A percentile compares a stretch with the other conserved stretches of the same genome.
phyloP scores from a whole-genome alignment of 2,329 filamentous ascomycete species.

The Fusarium albosuccineum region DNA sequence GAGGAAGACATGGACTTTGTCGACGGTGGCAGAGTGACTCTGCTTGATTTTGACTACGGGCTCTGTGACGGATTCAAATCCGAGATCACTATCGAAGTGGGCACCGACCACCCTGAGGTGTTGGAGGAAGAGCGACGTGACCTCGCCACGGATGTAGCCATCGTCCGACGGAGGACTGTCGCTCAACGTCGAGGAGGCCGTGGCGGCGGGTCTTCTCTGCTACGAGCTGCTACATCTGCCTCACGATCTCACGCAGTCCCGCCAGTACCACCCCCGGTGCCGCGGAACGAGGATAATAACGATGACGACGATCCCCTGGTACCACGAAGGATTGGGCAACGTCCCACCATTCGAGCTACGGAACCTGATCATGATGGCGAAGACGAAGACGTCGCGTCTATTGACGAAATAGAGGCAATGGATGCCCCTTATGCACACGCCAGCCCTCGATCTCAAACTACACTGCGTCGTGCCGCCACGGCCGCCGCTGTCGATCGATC shows the following conservation, averaged over 20 bases:
- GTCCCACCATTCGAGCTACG: constrained; percentile 33
- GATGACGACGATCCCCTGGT: constrained; percentile 58
- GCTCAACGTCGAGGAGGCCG: constrained; percentile 69
- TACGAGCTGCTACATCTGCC: constrained; percentile 63
- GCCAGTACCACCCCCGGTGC: constrained; percentile 37
- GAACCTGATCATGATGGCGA: constrained; percentile 51
- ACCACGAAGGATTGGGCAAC: constrained; percentile 61
- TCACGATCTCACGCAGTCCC: constrained; percentile 43
- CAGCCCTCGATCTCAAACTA: constrained; percentile 77
- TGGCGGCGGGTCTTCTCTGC: constrained; percentile 55
- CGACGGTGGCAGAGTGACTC: constrained; percentile 80
- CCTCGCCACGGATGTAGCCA: constrained; percentile 81
- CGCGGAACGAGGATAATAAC: constrained; percentile 49
- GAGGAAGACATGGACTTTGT: constrained; percentile 81
- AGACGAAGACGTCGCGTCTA: constrained; percentile 60
- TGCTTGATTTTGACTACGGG: constrained; percentile 81
- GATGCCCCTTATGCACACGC: constrained; percentile 81
- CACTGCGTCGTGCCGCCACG: constrained; percentile 78
- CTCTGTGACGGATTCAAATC: constrained; percentile 65
- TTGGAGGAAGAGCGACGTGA: constrained; percentile 81
- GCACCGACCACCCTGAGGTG: constrained; percentile 75
- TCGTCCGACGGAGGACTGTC: constrained; percentile 80
- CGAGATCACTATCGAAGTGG: constrained; percentile 79
- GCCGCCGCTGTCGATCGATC: constrained; percentile 81
- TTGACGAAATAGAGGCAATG: constrained; percentile 71